Evolutionary conservation across 805 yeast species (phyloP), one percentile per base, ranked within the genome.

Genomic region (Candida jianshihensis): DNA sequence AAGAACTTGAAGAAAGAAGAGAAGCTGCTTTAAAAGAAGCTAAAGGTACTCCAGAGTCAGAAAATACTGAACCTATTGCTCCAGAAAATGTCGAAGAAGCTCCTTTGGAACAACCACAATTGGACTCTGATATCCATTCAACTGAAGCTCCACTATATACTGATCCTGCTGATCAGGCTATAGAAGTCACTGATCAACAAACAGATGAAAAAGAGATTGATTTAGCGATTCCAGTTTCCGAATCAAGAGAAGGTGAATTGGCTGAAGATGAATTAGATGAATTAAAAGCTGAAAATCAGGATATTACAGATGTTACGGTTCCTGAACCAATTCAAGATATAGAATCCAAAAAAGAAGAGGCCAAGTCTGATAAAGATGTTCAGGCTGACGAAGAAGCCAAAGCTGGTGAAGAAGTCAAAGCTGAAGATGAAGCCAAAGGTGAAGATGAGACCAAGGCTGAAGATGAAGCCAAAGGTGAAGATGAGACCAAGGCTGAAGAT

Each of bases 1-100:
- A 34, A 19, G 37, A 34, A 10, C 11, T 37, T 18, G 46, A 42
- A 34, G 13, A 35, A 18, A 36, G 35, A 32, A 42, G 36, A 31
- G 13, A 31, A 12, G 22, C 33, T 27, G 43, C 46, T 6, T n/a
- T 32, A 5, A 34, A 36, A 26, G 41, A 39, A 16, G 30, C 40
- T 10, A 34, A 33, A 31, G 35, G 25, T 13, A 26, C 32, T 25
- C 34, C 34, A 24, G 32, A 33, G 16, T 37, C 38, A 15, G 33
- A 31, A 14, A 26, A 25, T 26, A 29, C 22, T 7, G 39, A 33
- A 19, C 31, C 24, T 24, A 13, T 19, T 12, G 29, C 20, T 14
- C 8, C 17, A 5, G 28, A 31, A 17, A 7, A 22, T 17, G 34
- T 5, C 5, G 30, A 19, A 19, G 35, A 22, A 26, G 30, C 15